A percentile compares a stretch with the other conserved stretches of the same genome.
Evolutionary conservation across 208 protist genomes (phyloP).

Genomic region (Leishmania amazonensis): DNA sequence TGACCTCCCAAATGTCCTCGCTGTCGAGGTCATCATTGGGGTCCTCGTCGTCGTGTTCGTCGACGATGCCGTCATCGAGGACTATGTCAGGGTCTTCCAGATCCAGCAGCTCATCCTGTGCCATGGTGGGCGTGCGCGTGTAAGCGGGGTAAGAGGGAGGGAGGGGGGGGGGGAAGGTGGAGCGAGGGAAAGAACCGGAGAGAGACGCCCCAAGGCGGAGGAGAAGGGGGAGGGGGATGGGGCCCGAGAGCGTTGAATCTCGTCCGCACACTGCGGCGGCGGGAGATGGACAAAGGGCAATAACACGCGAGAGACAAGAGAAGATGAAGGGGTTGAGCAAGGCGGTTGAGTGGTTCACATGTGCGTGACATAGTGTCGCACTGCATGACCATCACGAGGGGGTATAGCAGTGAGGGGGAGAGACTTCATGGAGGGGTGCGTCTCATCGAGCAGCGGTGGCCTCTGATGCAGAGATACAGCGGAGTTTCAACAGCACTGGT

Average conservation of each 20-base stretch:
- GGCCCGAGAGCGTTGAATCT: not conserved
- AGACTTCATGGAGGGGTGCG: not conserved
- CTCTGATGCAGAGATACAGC: not conserved
- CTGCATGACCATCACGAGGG: not conserved
- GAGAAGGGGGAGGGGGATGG: no score
- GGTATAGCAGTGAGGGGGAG: not conserved
- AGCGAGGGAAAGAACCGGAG: not conserved
- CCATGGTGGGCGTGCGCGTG: not conserved
- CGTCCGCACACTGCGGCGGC: not conserved
- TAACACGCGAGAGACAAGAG: not conserved
- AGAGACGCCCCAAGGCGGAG: not conserved
- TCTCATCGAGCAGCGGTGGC: not conserved
- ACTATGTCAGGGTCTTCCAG: conserved; percentile 81
- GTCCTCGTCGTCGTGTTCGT: conserved; percentile 33
- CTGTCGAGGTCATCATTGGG: conserved; percentile 73
- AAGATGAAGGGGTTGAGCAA: not conserved
- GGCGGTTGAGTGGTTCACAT: not conserved
- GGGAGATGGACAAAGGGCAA: not conserved
- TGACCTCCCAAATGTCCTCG: conserved; percentile 97
- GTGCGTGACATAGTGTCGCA: not conserved
- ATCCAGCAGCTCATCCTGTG: conserved; percentile 23
- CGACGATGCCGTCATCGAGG: conserved; percentile 60
- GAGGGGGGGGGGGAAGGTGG: no score
- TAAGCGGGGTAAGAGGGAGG: not conserved
- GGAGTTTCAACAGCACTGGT: not conserved